A percentile compares a stretch with the other conserved stretches of the same genome.
These are phyloP conservation scores for Colletotrichum falcatum DNA, from an alignment of 2,329 filamentous ascomycete genomes.

Conservation along the genomic window DNA sequence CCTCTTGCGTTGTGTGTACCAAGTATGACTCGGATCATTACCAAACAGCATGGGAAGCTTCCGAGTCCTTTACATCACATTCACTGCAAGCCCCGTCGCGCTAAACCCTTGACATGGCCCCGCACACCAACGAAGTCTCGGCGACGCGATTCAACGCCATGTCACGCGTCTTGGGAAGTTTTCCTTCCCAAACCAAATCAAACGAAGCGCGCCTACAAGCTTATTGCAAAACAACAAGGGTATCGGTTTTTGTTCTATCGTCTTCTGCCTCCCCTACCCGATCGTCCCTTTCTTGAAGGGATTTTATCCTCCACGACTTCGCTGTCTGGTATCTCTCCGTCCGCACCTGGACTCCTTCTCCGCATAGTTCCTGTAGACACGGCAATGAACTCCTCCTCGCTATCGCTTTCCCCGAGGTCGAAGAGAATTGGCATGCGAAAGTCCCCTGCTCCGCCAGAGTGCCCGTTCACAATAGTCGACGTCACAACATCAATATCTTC, in stretches of 20 bases:
- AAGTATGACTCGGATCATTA: background rate
- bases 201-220: background rate
- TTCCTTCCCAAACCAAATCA: background rate
- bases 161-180: constrained; percentile 18
- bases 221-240: background rate
- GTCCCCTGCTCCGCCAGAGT: constrained; percentile 56
- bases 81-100: constrained; percentile 15
- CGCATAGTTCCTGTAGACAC: constrained; percentile 85
- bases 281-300: constrained; percentile 54
- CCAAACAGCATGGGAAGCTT: constrained; percentile 14
- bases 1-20: background rate
- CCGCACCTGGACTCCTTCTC: constrained; percentile 82
- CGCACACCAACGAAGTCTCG: constrained; percentile 34
- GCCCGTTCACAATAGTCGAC: constrained; percentile 70
- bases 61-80: constrained; percentile 16
- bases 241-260: constrained; percentile 15
- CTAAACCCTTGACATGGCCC: constrained; percentile 23
- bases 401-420: constrained; percentile 93
- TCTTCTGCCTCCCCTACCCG: constrained; percentile 35
- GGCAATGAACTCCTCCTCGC: constrained; percentile 85
- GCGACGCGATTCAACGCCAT: constrained; percentile 35
- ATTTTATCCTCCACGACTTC: constrained; percentile 61
- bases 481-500: constrained; percentile 93
- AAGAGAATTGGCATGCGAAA: constrained; percentile 96
- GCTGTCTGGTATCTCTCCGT: constrained; percentile 70